These are phyloP conservation scores for Auriculariales sp. DNA, from an alignment of 768 basidiomycete species.

Conservation along the genomic window DNA sequence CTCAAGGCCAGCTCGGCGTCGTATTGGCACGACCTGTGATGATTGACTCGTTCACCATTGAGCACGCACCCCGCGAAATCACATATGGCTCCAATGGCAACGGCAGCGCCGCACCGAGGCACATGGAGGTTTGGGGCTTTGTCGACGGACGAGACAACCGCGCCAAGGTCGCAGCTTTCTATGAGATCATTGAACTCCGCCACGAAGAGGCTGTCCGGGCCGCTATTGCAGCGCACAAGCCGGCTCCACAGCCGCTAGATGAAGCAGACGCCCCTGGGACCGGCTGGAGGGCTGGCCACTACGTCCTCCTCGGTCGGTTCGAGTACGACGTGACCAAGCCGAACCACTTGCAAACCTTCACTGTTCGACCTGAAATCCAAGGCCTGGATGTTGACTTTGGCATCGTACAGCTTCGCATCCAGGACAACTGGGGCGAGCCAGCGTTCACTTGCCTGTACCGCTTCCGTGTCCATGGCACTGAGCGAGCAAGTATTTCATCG, in stretches of 20 bases:
- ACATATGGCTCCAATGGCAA: constrained; percentile 37
- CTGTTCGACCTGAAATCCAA: constrained; percentile 49
- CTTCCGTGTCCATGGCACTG: constrained; percentile 56
- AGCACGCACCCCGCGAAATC: constrained; percentile 75
- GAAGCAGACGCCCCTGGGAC: constrained; percentile 30
- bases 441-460: constrained; percentile 85
- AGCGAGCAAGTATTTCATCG: background rate
- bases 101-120: constrained; percentile 61
- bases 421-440: constrained; percentile 75
- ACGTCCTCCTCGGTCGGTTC: constrained; percentile 54
- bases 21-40: constrained; percentile 47
- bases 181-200: constrained; percentile 18
- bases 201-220: background rate
- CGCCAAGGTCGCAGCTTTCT: constrained; percentile 36
- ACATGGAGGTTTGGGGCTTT: constrained; percentile 86
- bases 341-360: constrained; percentile 64
- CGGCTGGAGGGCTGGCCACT: constrained; percentile 30
- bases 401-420: constrained; percentile 63
- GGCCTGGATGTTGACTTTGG: constrained; percentile 72
- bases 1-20: constrained; percentile 71
- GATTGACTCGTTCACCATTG: constrained; percentile 60
- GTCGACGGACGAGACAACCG: constrained; percentile 67
- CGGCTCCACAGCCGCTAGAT: constrained; percentile 8
- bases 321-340: constrained; percentile 41
- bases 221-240: constrained; percentile 6